A percentile compares a stretch with the other conserved stretches of the same genome.
phyloP scores from a whole-genome alignment of 2,329 filamentous ascomycete species.

The Neonectria hederae region DNA sequence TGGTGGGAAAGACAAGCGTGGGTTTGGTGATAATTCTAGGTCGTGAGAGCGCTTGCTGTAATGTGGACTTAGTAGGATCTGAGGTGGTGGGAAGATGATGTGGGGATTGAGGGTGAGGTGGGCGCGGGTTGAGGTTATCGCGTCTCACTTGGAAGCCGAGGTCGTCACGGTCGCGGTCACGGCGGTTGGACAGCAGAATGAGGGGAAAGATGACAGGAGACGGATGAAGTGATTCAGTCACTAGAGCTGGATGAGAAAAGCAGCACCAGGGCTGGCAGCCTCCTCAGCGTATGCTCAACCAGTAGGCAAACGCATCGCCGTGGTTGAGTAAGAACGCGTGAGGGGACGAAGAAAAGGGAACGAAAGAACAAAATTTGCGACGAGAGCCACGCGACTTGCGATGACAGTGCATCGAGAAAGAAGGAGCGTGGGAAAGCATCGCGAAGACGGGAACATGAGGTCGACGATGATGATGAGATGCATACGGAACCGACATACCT shows the following conservation, averaged over 20 bases:
- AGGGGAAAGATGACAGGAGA: slow-evolving; percentile 10
- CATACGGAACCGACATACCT: slow-evolving; percentile 52
- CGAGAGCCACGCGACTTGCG: slow-evolving; percentile 16
- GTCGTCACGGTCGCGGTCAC: slow-evolving; percentile 27
- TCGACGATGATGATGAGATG: slow-evolving; percentile 23
- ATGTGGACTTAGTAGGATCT: background rate
- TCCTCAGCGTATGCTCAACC: slow-evolving; percentile 4
- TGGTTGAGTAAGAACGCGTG: slow-evolving; percentile 5
- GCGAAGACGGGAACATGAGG: slow-evolving; percentile 14
- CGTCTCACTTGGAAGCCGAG: slow-evolving; percentile 17
- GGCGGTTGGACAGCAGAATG: slow-evolving; percentile 20
- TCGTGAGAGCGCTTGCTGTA: slow-evolving; percentile 6
- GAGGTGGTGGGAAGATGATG: background rate
- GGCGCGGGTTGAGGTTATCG: background rate
- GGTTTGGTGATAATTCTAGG: background rate
- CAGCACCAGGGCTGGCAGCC: background rate
- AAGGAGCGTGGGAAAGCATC: slow-evolving; percentile 6
- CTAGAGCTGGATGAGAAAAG: slow-evolving; percentile 27
- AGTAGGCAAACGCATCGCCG: slow-evolving; percentile 10
- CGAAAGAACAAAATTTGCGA: slow-evolving; percentile 8
- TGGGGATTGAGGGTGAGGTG: background rate
- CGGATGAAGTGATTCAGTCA: slow-evolving; percentile 39
- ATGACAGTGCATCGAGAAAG: background rate
- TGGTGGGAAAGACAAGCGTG: background rate
- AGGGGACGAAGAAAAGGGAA: slow-evolving; percentile 7